Evolutionary conservation across 2,329 filamentous ascomycete species (phyloP).

Genomic region (Aspergillus fructus): DNA sequence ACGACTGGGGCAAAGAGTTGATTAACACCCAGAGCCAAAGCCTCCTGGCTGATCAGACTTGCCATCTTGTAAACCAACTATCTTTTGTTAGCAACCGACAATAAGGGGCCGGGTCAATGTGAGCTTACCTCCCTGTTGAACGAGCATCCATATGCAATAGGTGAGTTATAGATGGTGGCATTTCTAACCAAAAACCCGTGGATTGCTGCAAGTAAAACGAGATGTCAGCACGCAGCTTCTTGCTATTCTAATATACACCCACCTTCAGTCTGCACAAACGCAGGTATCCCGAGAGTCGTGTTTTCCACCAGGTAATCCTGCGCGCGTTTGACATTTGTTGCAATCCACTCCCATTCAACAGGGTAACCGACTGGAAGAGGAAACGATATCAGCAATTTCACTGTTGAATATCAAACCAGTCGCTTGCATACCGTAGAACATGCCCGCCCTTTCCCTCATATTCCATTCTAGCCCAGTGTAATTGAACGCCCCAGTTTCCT

Average conservation of each 20-base stretch:
- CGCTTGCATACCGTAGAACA: conserved; percentile 55
- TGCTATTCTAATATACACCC: background rate
- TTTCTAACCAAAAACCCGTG: conserved; percentile 71
- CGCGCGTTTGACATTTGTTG: conserved; percentile 61
- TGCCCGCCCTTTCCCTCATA: conserved; percentile 65
- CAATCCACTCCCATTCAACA: conserved; percentile 62
- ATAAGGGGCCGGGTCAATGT: too few species aligned
- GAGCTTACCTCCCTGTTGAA: conserved; percentile 58
- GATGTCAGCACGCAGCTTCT: background rate
- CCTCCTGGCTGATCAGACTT: conserved; percentile 63
- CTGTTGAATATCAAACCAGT: background rate
- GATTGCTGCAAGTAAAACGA: conserved; percentile 42
- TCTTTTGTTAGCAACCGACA: background rate
- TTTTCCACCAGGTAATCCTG: conserved; percentile 69
- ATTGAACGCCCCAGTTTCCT: conserved; percentile 67
- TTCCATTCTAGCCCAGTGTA: conserved; percentile 65
- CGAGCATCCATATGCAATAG: conserved; percentile 69
- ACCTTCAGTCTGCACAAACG: conserved; percentile 71
- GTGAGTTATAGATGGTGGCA: conserved; percentile 76
- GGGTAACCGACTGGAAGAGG: conserved; percentile 59
- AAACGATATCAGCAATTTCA: background rate
- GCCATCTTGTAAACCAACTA: conserved; percentile 66
- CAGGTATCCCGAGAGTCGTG: conserved; percentile 68
- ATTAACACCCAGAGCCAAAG: conserved; percentile 67
- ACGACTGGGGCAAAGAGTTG: conserved; percentile 71